phyloP scores from a whole-genome alignment of 179 eudicot genomes.

The Corrigiola litoralis region DNA sequence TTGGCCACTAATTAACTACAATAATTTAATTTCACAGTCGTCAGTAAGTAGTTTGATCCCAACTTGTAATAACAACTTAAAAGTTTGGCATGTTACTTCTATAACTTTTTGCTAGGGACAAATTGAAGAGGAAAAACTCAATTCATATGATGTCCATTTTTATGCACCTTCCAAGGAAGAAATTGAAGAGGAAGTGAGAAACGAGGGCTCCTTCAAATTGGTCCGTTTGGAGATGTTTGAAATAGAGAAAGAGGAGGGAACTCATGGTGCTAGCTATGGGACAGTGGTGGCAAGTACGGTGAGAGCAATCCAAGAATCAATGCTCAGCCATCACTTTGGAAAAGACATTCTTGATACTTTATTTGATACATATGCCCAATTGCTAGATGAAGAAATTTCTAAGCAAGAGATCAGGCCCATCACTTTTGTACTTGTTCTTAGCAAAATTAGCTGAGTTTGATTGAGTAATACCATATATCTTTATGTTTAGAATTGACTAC shows the following conservation, averaged over 20 bases:
- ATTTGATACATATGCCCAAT: constrained; percentile 36
- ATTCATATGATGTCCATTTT: constrained; percentile 72
- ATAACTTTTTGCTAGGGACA: constrained; percentile 38
- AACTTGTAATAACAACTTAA: neutral
- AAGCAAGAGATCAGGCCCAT: constrained; percentile 51
- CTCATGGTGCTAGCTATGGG: constrained; percentile 32
- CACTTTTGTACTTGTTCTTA: constrained; percentile 47
- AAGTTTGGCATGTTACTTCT: neutral
- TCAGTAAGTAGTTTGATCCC: neutral
- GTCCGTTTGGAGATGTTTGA: constrained; percentile 52
- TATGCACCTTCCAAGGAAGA: constrained; percentile 81
- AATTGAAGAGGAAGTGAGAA: constrained; percentile 52
- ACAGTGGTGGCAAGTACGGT: constrained; percentile 49
- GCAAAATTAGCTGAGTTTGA: constrained; percentile 25
- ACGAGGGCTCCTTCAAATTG: constrained; percentile 59
- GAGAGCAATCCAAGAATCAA: constrained; percentile 59
- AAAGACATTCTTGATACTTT: constrained; percentile 37
- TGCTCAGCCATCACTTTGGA: constrained; percentile 53
- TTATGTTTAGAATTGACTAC: neutral
- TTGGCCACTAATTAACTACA: neutral
- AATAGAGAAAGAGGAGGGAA: constrained; percentile 31
- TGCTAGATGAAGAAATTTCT: constrained; percentile 56
- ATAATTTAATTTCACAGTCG: neutral
- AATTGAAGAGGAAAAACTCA: constrained; percentile 55
- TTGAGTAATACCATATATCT: neutral